phyloP scores from a whole-genome alignment of 75 land plant species.

The Cryptomeria japonica region DNA sequence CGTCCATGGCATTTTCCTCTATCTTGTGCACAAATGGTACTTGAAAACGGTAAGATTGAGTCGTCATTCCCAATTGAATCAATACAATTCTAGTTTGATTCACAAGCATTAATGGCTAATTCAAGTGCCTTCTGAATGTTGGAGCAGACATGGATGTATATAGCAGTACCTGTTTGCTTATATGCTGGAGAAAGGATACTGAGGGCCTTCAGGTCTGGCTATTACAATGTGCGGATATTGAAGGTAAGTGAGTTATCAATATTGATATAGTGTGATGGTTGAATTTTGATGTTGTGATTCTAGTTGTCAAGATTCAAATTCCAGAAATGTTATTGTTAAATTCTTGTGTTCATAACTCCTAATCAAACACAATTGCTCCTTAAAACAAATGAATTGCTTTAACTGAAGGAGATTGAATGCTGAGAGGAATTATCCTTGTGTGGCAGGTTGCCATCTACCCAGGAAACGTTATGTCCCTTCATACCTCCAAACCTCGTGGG shows the following conservation, averaged over 20 bases:
- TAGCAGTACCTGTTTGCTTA: slow-evolving; percentile 46
- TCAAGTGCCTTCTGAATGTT: neutral
- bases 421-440: neutral
- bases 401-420: neutral
- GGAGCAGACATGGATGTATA: slow-evolving; percentile 71
- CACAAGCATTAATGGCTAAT: neutral
- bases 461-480: slow-evolving; percentile 87
- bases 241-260: slow-evolving; percentile 29
- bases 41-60: slow-evolving; percentile 50
- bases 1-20: slow-evolving; percentile 60
- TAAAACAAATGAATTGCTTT: too few species aligned
- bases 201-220: slow-evolving; percentile 47
- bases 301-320: too few species aligned
- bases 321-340: too few species aligned
- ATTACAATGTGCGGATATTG: slow-evolving; percentile 43
- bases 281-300: too few species aligned
- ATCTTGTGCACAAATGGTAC: slow-evolving; percentile 59
- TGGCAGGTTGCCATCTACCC: slow-evolving; percentile 92
- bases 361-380: too few species aligned
- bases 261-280: too few species aligned
- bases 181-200: slow-evolving; percentile 51
- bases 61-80: neutral
- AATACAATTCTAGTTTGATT: neutral
- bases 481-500: slow-evolving; percentile 82
- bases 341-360: too few species aligned